Base-by-base conservation (phyloP, 768 basidiomycete genomes). In the Ephemerocybe angulata region DNA sequence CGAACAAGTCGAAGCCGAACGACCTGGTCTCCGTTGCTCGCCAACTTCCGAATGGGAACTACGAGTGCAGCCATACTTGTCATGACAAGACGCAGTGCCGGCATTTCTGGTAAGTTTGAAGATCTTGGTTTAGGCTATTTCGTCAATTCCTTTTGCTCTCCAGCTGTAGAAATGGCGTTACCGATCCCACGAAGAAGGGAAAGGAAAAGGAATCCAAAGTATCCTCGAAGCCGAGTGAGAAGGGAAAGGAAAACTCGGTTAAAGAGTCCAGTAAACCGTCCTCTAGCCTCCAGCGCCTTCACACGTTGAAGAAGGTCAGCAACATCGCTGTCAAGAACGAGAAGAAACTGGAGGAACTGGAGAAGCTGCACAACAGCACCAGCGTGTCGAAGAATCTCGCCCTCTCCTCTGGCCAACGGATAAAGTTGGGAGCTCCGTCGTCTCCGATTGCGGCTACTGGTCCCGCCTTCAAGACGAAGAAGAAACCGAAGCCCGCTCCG, bases 21-120 rank as follows among this genome's bases (percentile, higher is more conserved):
- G 10, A 13, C 27, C 19, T 31, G 38, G 24, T 42, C n/a, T 22
- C 28, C 25, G 48, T n/a, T 52, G 12, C 33, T 19, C 42, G 35
- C 56, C 76, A 71, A 59, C 72, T 85, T 15, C 70, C 79, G 1
- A 85, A 88, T 63, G 88, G 87, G 13, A 86, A 82, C 54, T 85
- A 81, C 58, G 72, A 75, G 88, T 93, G 91, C 63, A 88, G 88
- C 60, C 91, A 93, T 60, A 50, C 77, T 21, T 93, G 91, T 76
- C 89, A 87, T 65, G 83, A 90, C 62, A 93, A 91, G 67, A 70
- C 72, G 3, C 76, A 73, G 40, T 93, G 91, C 64, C 80, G 85
- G 24, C 91, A 93, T 72, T 65, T 85, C 31, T 93, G 91, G 91
- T 90, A 59, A 58, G 74, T 4, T 5, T 24, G 29, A 27, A 48